These are phyloP conservation scores for Asterochloris erici DNA, from an alignment of 139 green algal species.

Conservation along the genomic window DNA sequence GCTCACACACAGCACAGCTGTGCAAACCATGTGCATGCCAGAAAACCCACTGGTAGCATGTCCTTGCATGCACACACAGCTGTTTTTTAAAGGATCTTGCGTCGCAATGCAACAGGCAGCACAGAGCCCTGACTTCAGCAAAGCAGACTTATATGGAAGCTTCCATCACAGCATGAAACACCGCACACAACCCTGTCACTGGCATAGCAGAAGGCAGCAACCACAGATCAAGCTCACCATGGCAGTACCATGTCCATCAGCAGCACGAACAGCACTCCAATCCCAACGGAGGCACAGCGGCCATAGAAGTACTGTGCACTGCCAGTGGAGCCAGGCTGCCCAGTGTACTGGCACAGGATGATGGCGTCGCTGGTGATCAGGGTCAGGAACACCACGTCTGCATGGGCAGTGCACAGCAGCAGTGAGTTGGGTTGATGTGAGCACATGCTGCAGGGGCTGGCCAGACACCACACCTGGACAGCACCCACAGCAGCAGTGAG, in stretches of 20 bases:
- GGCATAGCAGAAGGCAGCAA: neutral
- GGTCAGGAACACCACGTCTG: slow-evolving; percentile 14
- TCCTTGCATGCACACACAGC: too few species aligned
- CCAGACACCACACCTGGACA: too few species aligned
- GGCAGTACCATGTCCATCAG: slow-evolving; percentile 8
- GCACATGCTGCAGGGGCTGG: neutral
- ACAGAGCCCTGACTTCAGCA: too few species aligned
- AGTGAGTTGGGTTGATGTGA: neutral
- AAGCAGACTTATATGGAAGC: too few species aligned
- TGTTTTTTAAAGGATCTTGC: too few species aligned
- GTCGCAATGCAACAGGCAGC: too few species aligned
- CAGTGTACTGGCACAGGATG: slow-evolving; percentile 13
- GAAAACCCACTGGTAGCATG: too few species aligned
- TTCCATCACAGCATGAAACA: neutral
- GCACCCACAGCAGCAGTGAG: too few species aligned
- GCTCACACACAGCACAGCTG: too few species aligned
- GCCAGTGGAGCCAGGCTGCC: neutral
- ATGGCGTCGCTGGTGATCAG: slow-evolving; percentile 15
- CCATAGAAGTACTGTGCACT: slow-evolving; percentile 10
- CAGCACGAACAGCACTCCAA: slow-evolving; percentile 4
- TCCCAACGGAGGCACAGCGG: neutral
- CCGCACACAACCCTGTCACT: neutral
- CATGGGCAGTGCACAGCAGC: too few species aligned
- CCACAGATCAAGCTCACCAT: neutral
- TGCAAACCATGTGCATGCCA: too few species aligned